Base-by-base conservation (phyloP, 2,329 filamentous ascomycete species). In the Fusarium sambucinum region DNA sequence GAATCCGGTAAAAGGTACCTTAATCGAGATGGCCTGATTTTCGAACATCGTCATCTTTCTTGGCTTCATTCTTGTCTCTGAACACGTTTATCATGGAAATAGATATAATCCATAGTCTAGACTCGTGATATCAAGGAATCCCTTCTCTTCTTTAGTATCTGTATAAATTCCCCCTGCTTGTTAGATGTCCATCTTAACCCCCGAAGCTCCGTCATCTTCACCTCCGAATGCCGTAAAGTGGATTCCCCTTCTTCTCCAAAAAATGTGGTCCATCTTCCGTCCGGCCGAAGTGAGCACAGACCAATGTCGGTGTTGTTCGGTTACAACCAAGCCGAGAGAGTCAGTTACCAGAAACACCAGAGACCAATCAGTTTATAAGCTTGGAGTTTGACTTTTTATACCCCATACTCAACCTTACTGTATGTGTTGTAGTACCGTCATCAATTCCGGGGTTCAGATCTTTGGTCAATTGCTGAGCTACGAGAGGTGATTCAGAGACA, bases 231-330 rank as follows among this genome's bases (percentile, higher is more conserved):
- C 54, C 38, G 51, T 46, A 57, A 41, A 52, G 54, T 50, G 68
- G 66, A 63, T 38, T 29, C 27, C 47, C 6, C n/a, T n/a, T 8
- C 65, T 59, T 67, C 67, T 66, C 69, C 59, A 66, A 55, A 55
- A 46, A 55, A 55, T 19, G 33, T 19, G 27, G 38, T 58, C 37
- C 62, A 67, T 59, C 69, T 73, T 73, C 71, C 71, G 70, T 30
- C 71, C 67, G 70, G 63, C 71, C 72, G 72, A 74, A 58, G 63
- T 19, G 58, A 59, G 72, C 72, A 74, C 72, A 63, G 72, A 73
- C 72, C 70, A 72, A 11, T n/a, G 63, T 74, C 72, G 23, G n/a
- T n/a, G n/a, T n/a, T n/a, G n/a, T n/a, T n/a, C n/a, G n/a, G 23
- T 7, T 73, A 74, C 67, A 52, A 19, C 27, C 25, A 54, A 35